These are phyloP conservation scores for Rhynchospora breviuscula DNA, from an alignment of 176 grass and related monocot genomes.

Conservation along the genomic window DNA sequence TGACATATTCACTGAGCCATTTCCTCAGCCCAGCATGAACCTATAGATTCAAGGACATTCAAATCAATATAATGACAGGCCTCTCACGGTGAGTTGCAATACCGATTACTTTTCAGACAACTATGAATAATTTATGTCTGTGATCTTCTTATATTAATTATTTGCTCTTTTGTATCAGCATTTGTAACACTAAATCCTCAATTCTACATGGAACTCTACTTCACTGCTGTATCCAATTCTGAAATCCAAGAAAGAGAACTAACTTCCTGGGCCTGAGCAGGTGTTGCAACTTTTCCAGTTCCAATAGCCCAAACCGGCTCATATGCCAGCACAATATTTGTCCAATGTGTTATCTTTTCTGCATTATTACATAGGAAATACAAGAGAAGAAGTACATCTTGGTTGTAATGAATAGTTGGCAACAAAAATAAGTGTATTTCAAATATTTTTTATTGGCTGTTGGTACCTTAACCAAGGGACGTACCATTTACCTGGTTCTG, in stretches of 20 bases:
- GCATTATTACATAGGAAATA: constrained; percentile 19
- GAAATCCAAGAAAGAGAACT: constrained; percentile 7
- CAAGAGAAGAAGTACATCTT: background rate
- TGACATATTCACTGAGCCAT: constrained; percentile 58
- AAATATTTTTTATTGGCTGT: background rate
- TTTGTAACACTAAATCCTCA: background rate
- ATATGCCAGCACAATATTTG: constrained; percentile 78
- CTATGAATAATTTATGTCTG: background rate
- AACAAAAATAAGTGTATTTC: background rate
- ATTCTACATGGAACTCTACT: background rate
- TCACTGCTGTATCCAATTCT: background rate
- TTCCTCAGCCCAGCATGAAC: constrained; percentile 70
- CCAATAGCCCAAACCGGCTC: constrained; percentile 97
- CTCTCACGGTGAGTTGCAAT: background rate
- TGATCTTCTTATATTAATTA: background rate
- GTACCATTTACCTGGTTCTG: background rate
- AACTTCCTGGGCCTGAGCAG: constrained; percentile 81
- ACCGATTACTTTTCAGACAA: background rate
- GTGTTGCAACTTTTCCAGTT: constrained; percentile 79
- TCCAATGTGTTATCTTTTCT: constrained; percentile 68
- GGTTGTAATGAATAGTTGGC: background rate
- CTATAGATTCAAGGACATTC: constrained; percentile 25
- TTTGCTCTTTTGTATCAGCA: background rate
- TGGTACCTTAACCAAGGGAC: background rate
- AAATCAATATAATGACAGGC: background rate